These are phyloP conservation scores for Hyphodiscus hymeniophilus DNA, from an alignment of 495 filamentous ascomycete genomes.

Conservation along the genomic window DNA sequence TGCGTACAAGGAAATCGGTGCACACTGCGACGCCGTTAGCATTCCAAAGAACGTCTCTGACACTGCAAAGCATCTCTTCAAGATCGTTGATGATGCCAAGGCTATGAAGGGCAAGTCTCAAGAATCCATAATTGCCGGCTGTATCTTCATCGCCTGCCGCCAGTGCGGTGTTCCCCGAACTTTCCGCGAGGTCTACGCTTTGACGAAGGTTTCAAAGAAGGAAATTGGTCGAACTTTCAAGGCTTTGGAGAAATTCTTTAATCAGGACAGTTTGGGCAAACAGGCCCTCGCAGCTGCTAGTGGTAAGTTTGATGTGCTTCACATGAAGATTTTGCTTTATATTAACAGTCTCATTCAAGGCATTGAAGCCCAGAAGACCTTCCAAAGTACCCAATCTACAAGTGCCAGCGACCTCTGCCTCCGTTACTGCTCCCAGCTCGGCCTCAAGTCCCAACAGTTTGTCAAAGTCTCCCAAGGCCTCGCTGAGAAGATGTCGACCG, in stretches of 20 bases:
- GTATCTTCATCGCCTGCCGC: constrained; percentile 95
- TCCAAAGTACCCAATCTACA: constrained; percentile 69
- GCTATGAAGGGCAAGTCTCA: constrained; percentile 92
- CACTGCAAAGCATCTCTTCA: constrained; percentile 88
- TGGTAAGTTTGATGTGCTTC: constrained; percentile 29
- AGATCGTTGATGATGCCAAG: constrained; percentile 83
- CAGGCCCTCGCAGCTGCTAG: constrained; percentile 40
- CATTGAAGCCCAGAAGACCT: constrained; percentile 35
- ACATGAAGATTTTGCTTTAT: constrained; percentile 8
- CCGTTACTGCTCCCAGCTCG: constrained; percentile 79
- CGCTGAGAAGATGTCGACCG: constrained; percentile 61
- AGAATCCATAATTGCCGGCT: constrained; percentile 88
- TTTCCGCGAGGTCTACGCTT: constrained; percentile 82
- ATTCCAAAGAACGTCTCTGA: constrained; percentile 74
- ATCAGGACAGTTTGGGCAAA: constrained; percentile 46
- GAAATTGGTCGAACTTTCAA: constrained; percentile 97
- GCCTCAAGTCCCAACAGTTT: constrained; percentile 54
- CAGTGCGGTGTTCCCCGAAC: constrained; percentile 79
- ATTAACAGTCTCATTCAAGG: constrained; percentile 21
- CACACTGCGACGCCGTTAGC: constrained; percentile 76
- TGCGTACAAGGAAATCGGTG: constrained; percentile 84
- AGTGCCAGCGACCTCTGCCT: constrained; percentile 77
- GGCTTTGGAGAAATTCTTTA: constrained; percentile 77
- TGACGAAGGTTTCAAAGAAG: constrained; percentile 93
- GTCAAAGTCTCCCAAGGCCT: constrained; percentile 65